Evolutionary conservation across 495 filamentous ascomycete species (phyloP), one percentile per base, ranked within the genome.

Genomic region (Xylaria grammica): DNA sequence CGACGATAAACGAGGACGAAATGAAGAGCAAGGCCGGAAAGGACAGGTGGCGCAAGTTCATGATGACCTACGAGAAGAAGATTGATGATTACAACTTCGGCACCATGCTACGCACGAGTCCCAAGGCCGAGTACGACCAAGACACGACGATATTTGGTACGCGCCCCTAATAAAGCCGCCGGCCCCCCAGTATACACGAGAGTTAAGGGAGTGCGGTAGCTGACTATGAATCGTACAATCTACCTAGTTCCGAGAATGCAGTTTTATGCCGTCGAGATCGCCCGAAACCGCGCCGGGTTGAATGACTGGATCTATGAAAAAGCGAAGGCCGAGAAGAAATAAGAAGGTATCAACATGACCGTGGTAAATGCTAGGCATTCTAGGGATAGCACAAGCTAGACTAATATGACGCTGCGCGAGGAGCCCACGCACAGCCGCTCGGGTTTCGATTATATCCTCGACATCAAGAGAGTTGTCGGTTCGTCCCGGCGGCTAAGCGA

Each of bases 1-100:
- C 74, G 32, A 89, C 91, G 0, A 88, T 99, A 69, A 74, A 96
- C 73, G 95, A 99, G 78, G 90, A 97, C 65, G 81, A 89, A 65
- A 97, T 99, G 95, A 99, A 99, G 87, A 96, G 90, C 85, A 96
- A 96, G 81, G 81, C 81, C 13, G 96, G 95, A 73, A 99, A 99
- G 83, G 95, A 96, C 76, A 85, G 86, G 77, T 99, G 95, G 95
- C 88, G 95, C 63, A 90, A 90, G 65, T 99, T 97, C 81, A 90
- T 98, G 85, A 93, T 90, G 82, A 79, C 85, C 72, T 99, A 95
- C 76, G 92, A 97, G 79, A 91, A 96, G 79, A 93, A 86, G 78
- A 82, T 99, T 24, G 87, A 92, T 57, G 96, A 98, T 76, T 99
- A 87, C 84, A 99, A 97, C 82, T 99, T 97, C 77, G 95, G 95